phyloP scores from a whole-genome alignment of 306 rosid genomes.

The Hippophae tibetana region DNA sequence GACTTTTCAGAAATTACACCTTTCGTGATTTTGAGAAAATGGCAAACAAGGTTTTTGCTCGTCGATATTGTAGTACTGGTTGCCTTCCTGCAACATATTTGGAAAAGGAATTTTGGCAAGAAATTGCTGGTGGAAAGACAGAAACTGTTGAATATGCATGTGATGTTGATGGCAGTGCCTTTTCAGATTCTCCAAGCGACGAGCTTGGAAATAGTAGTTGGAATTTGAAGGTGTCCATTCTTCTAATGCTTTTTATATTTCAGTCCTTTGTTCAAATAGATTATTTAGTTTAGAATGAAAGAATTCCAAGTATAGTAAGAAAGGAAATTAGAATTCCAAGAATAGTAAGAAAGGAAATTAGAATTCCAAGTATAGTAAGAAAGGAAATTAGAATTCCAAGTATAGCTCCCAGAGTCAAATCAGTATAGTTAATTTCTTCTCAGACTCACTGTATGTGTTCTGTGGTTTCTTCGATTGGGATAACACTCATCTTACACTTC shows the following conservation, averaged over 20 bases:
- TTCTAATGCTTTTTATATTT: constrained; percentile 11
- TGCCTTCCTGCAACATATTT: constrained; percentile 70
- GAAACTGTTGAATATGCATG: constrained; percentile 96
- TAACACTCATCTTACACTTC: no score
- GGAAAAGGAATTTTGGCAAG: constrained; percentile 97
- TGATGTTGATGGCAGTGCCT: constrained; percentile 97
- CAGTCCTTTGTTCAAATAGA: not conserved
- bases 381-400: not conserved
- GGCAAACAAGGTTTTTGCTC: constrained; percentile 86
- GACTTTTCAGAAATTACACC: constrained; percentile 65
- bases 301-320: not conserved
- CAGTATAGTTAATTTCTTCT: not conserved
- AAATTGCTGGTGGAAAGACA: constrained; percentile 82
- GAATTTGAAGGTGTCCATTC: constrained; percentile 81
- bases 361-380: not conserved
- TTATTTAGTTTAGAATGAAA: not conserved
- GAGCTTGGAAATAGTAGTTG: constrained; percentile 89
- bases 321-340: not conserved
- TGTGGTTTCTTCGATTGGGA: not conserved
- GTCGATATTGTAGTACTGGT: constrained; percentile 74
- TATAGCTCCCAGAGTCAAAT: no score
- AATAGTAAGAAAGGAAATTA: not conserved
- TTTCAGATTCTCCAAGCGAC: constrained; percentile 76
- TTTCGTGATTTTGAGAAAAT: constrained; percentile 87
- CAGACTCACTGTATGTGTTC: not conserved